Evolutionary conservation across 1,139 yeast genomes (phyloP), one percentile per base, ranked within the genome.

Genomic region (Nakaseomyces delphensis): DNA sequence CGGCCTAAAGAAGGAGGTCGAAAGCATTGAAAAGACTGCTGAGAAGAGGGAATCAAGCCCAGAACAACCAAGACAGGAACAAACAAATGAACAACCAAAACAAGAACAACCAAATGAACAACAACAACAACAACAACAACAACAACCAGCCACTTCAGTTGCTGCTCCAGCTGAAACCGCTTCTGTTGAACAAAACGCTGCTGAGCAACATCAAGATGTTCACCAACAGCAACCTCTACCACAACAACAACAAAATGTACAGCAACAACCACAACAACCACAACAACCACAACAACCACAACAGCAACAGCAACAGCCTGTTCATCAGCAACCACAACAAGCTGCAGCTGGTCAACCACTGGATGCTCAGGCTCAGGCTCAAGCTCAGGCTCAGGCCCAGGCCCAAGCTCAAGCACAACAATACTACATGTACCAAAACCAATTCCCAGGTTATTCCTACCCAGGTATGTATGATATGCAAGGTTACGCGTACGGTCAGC

Each of bases 401-500:
- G 50, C 52, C 16, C 48, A 47, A 23, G 51, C 55, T 28, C 49
- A 46, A 30, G 56, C 56, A 45, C 65, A 57, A 51, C 66, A 60
- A 47, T 60, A 59, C 44, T 57, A 57, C 48, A 55, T 58, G 56
- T 59, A 59, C 45, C 63, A 59, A 46, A 58, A 56, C 47, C 64
- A 59, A 44, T 60, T 56, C 46, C 66, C 66, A 40, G 65, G 62
- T 41, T 65, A 60, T 54, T 58, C 62, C 40, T 64, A 64, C 49
- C 64, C 64, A 38, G 63, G 59, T 41, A 59, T 59, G 62, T 59
- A 55, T 43, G 63, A 58, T 43, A 48, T 52, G 23, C 63, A 57
- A 49, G 48, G 51, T 30, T 58, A 53, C 43, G 57, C 54, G 21
- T 55, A 54, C 43, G 53, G 52, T 38, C 58, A 54, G 43, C 55